Evolutionary conservation across 176 grass and related monocot genomes (phyloP).

Genomic region (Eleusine indica): DNA sequence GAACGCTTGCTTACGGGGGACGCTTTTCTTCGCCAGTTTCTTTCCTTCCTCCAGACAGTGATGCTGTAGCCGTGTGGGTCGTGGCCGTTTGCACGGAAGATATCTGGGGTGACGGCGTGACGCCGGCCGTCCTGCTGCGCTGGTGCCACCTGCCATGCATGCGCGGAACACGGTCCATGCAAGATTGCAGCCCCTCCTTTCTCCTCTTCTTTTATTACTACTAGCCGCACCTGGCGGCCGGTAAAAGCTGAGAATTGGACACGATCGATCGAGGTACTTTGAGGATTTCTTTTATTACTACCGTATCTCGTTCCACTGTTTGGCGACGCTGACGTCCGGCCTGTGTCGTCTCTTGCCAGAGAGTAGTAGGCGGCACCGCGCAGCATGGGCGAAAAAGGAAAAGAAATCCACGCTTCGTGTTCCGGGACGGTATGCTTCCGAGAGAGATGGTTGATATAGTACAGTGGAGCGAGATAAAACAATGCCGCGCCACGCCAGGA

Average conservation of each 20-base stretch:
- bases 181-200: background rate
- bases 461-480: background rate
- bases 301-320: background rate
- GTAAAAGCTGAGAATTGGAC: constrained; percentile 31
- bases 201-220: background rate
- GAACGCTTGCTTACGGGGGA: background rate
- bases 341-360: background rate
- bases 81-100: constrained; percentile 16
- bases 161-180: constrained; percentile 1
- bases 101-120: background rate
- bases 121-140: background rate
- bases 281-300: background rate
- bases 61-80: background rate
- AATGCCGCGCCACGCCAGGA: no score
- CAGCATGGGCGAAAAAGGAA: background rate
- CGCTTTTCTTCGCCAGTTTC: background rate
- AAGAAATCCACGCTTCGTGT: background rate
- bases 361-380: no score
- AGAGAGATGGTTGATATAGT: background rate
- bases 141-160: constrained; percentile 1
- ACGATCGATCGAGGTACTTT: background rate
- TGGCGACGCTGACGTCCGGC: constrained; percentile 8
- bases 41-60: background rate
- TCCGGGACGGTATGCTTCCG: background rate
- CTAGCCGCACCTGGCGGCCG: background rate